These are phyloP conservation scores for Diplodia seriata DNA, from an alignment of 2,329 filamentous ascomycete species.

Conservation along the genomic window DNA sequence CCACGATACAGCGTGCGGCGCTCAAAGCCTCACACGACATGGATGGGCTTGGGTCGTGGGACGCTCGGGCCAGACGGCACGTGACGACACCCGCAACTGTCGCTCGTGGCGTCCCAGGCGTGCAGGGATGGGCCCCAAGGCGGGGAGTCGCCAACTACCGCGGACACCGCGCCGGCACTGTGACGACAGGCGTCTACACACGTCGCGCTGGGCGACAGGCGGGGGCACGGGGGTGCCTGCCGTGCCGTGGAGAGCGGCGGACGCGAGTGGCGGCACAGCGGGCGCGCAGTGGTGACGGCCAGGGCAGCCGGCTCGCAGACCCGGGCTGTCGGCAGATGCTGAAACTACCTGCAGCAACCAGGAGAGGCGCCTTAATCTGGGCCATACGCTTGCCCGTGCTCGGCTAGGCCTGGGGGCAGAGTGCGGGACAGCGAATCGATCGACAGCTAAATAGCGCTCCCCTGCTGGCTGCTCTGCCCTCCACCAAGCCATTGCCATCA, in stretches of 20 bases:
- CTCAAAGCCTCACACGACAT: constrained; percentile 23
- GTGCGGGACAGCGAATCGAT: constrained; percentile 27
- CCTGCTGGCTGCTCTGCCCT: constrained; percentile 8
- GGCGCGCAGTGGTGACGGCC: too few species aligned
- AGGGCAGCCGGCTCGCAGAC: constrained; percentile 3
- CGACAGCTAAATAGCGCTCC: constrained; percentile 22
- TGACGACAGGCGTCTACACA: neutral
- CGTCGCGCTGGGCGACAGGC: neutral
- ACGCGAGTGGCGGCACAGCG: neutral
- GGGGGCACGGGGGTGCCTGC: neutral
- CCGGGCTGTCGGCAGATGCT: constrained; percentile 26
- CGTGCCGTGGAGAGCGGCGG: neutral
- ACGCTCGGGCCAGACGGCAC: neutral
- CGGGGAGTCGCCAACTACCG: neutral
- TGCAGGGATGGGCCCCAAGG: constrained; percentile 1
- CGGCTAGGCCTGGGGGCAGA: constrained; percentile 16
- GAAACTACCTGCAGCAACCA: constrained; percentile 23
- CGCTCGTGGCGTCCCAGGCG: constrained; percentile 12
- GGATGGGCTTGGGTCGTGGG: constrained; percentile 3
- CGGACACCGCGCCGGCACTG: neutral
- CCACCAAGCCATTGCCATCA: neutral
- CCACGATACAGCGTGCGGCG: constrained; percentile 15
- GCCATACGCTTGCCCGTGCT: constrained; percentile 18
- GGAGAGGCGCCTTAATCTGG: constrained; percentile 20
- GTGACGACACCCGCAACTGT: neutral